These are phyloP conservation scores for Kazachstania bromeliacearum DNA, from an alignment of 805 yeast genomes.

Conservation along the genomic window DNA sequence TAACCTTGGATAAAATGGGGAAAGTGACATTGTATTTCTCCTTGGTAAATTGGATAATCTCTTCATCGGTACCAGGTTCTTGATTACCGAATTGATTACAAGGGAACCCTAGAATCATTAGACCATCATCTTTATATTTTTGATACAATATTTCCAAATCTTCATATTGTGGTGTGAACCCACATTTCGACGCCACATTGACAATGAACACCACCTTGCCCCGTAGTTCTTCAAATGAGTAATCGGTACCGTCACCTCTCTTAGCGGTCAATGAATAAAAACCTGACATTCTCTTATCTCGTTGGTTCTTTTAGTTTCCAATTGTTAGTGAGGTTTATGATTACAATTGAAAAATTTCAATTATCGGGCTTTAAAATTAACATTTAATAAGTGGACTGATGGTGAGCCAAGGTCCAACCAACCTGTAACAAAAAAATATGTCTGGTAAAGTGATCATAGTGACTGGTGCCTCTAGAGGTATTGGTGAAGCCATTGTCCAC, in stretches of 20 bases:
- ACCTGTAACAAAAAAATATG: conserved; percentile 8
- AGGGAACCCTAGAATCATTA: conserved; percentile 75
- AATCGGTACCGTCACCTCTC: conserved; percentile 38
- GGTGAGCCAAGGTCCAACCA: neutral
- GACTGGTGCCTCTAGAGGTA: conserved; percentile 64
- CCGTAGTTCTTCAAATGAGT: conserved; percentile 49
- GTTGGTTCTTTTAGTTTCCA: no score
- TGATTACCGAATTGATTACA: conserved; percentile 84
- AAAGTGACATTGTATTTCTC: conserved; percentile 82
- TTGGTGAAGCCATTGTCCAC: conserved; percentile 70
- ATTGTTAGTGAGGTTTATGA: no score
- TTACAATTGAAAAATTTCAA: no score
- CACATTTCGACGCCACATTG: conserved; percentile 84
- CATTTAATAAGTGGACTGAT: no score
- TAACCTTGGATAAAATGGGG: conserved; percentile 78
- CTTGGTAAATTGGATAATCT: conserved; percentile 63
- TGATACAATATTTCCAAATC: conserved; percentile 62
- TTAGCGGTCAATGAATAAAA: conserved; percentile 1
- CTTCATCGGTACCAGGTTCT: conserved; percentile 62
- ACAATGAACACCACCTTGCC: conserved; percentile 81
- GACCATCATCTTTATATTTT: conserved; percentile 51
- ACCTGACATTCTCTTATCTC: no score
- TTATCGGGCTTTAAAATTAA: no score
- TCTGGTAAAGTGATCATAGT: conserved; percentile 33
- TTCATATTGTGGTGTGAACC: conserved; percentile 66